A percentile compares a stretch with the other conserved stretches of the same genome.
phyloP scores from a whole-genome alignment of 2,329 filamentous ascomycete species.

The Aspergillus spinulosporus region DNA sequence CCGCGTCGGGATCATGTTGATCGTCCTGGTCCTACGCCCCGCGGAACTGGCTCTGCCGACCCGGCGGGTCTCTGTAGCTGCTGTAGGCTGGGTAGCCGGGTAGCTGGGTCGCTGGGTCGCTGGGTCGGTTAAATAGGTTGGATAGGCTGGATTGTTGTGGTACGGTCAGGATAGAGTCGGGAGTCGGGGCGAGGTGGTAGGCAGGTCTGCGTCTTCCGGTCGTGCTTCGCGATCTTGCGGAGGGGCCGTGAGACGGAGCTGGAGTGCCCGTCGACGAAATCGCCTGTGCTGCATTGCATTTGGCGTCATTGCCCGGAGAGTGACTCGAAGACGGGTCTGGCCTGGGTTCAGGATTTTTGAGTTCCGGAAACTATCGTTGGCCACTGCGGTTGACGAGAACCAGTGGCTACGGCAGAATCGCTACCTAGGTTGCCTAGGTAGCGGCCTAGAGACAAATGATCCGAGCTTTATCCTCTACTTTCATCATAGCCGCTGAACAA shows the following conservation, averaged over 20 bases:
- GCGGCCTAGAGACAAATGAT: not conserved
- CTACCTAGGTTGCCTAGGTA: too few species aligned
- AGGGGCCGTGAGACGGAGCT: not conserved
- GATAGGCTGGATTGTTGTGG: not conserved
- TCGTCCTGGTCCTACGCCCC: slow-evolving; percentile 7
- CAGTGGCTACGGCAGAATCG: too few species aligned
- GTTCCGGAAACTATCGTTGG: not conserved
- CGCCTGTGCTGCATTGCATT: not conserved
- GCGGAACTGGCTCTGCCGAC: slow-evolving; percentile 18
- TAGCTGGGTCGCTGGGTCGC: not conserved
- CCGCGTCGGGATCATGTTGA: not conserved
- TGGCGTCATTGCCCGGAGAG: not conserved
- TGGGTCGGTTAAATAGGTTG: not conserved
- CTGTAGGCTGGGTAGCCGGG: not conserved
- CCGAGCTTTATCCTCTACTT: not conserved
- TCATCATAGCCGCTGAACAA: not conserved
- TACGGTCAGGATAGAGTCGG: too few species aligned
- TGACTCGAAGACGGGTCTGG: not conserved
- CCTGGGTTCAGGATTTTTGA: not conserved
- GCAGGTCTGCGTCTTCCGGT: not conserved
- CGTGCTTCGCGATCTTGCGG: not conserved
- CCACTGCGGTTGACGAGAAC: not conserved
- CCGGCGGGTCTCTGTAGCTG: slow-evolving; percentile 19
- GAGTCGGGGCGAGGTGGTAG: not conserved
- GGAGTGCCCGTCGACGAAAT: not conserved